These are phyloP conservation scores for Nissolia schottii DNA, from an alignment of 306 rosid genomes.

Conservation along the genomic window DNA sequence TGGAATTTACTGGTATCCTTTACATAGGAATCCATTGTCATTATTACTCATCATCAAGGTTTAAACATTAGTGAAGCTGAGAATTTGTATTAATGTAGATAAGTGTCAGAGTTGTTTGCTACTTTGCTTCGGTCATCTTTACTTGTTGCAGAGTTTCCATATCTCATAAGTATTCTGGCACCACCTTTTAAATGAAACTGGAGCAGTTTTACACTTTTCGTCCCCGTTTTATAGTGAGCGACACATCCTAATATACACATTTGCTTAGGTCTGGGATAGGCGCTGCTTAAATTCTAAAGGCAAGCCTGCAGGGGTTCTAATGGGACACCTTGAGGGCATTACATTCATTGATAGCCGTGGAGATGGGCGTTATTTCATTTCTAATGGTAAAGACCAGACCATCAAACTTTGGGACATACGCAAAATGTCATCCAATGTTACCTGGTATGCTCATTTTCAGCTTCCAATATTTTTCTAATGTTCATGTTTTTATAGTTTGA, in stretches of 20 bases:
- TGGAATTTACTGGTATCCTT: slow-evolving; percentile 6
- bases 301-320: slow-evolving; percentile 75
- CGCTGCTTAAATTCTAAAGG: slow-evolving; percentile 63
- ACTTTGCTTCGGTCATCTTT: not conserved
- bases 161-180: not conserved
- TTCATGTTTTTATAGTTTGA: not conserved
- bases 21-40: not conserved
- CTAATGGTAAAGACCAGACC: slow-evolving; percentile 93
- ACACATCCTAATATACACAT: slow-evolving; percentile 2
- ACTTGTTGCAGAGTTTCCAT: not conserved
- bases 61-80: not conserved
- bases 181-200: not conserved
- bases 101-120: not conserved
- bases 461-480: not conserved
- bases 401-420: slow-evolving; percentile 98
- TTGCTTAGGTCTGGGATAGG: slow-evolving; percentile 89
- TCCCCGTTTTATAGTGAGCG: not conserved
- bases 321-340: slow-evolving; percentile 89
- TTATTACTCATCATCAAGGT: slow-evolving; percentile 1
- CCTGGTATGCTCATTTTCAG: slow-evolving; percentile 46
- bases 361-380: slow-evolving; percentile 91
- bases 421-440: slow-evolving; percentile 61
- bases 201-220: not conserved
- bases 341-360: slow-evolving; percentile 85
- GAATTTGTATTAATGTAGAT: not conserved